Evolutionary conservation across 306 rosid species (phyloP).

Genomic region (Argentina anserina): DNA sequence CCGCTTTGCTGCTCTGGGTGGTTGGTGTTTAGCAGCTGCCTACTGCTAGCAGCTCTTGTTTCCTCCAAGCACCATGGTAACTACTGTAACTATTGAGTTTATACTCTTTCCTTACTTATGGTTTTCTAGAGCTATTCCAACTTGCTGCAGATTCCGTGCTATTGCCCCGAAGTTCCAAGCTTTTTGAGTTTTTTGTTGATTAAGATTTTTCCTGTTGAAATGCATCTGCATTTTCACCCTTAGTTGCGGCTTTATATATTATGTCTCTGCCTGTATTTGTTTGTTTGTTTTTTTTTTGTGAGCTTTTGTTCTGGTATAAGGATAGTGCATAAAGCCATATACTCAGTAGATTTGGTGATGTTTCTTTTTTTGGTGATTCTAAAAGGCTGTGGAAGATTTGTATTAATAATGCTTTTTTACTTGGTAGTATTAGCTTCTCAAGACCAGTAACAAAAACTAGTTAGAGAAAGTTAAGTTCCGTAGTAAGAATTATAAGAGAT

Average conservation of each 20-base stretch:
- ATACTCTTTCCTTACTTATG: not conserved
- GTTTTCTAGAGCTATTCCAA: not conserved
- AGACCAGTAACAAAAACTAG: not conserved
- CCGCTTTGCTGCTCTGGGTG: conserved; percentile 32
- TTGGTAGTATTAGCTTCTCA: not conserved
- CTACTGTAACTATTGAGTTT: not conserved
- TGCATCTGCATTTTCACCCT: not conserved
- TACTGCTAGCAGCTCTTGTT: conserved; percentile 53
- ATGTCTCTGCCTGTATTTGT: not conserved
- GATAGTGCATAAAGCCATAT: not conserved
- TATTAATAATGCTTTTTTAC: not conserved
- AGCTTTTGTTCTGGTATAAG: not conserved
- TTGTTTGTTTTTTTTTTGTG: not conserved
- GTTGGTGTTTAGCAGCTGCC: conserved; percentile 28
- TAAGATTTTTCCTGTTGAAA: not conserved
- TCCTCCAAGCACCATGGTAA: conserved; percentile 73
- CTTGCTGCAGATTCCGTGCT: not conserved
- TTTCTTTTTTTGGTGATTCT: not conserved
- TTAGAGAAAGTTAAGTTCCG: not conserved
- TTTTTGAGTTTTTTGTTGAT: not conserved
- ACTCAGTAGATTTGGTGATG: not conserved
- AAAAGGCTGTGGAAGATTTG: not conserved
- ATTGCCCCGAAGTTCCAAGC: not conserved
- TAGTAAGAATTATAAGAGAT: not conserved
- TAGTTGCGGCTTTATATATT: not conserved